phyloP scores from a whole-genome alignment of 1,284 basidiomycete species.

The Sanghuangporus baumii region DNA sequence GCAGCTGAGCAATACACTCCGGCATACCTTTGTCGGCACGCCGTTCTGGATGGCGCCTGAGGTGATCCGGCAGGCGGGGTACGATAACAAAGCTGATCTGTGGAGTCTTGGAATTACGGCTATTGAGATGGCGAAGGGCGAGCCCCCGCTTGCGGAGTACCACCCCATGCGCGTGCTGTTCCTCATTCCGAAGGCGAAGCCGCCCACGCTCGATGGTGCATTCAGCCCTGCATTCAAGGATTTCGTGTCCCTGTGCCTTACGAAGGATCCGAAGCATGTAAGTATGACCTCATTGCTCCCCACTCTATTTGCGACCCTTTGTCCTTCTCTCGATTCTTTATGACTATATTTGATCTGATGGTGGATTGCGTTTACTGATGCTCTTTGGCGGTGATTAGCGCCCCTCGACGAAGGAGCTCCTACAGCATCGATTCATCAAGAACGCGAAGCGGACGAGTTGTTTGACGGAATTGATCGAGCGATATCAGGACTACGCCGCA shows the following conservation, averaged over 20 bases:
- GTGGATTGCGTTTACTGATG: conserved; percentile 15
- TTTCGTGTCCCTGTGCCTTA: conserved; percentile 87
- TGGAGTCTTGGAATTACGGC: conserved; percentile 97
- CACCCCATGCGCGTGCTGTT: conserved; percentile 96
- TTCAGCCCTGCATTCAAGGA: conserved; percentile 89
- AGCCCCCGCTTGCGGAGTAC: conserved; percentile 90
- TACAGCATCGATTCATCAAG: conserved; percentile 90
- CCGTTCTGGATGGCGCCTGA: conserved; percentile 99
- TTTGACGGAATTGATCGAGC: conserved; percentile 83
- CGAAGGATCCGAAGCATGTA: conserved; percentile 83
- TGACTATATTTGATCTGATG: background rate
- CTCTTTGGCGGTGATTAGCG: conserved; percentile 45
- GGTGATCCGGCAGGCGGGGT: conserved; percentile 95
- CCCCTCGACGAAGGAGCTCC: conserved; percentile 84
- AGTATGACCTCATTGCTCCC: background rate
- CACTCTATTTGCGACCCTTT: background rate
- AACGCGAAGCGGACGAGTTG: conserved; percentile 75
- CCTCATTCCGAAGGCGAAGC: conserved; percentile 94
- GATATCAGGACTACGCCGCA: conserved; percentile 65
- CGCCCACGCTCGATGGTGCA: conserved; percentile 82
- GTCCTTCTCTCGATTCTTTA: conserved; percentile 6
- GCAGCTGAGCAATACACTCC: conserved; percentile 80
- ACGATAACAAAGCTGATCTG: conserved; percentile 94
- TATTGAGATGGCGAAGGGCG: conserved; percentile 93
- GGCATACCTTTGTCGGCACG: conserved; percentile 93